Evolutionary conservation across 1,284 basidiomycete species (phyloP).

Genomic region (Kwoniella shivajii): DNA sequence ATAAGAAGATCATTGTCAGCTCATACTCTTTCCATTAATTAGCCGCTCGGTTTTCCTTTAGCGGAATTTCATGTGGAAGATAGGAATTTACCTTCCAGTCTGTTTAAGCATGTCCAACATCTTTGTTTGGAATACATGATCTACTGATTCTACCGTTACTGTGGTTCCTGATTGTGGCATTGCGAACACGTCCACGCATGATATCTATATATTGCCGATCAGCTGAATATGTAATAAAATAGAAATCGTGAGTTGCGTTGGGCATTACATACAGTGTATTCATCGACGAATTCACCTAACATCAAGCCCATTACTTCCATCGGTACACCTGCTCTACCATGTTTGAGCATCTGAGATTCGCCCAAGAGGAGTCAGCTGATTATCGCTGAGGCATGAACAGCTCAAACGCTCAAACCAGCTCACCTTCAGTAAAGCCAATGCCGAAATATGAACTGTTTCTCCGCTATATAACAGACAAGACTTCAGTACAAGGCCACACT

Average conservation of each 20-base stretch:
- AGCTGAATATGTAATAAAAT: too few species aligned
- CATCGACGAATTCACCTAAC: conserved; percentile 98
- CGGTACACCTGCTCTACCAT: conserved; percentile 96
- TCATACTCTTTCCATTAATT: too few species aligned
- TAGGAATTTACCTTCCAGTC: conserved; percentile 77
- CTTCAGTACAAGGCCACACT: background rate
- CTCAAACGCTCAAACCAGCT: conserved; percentile 18
- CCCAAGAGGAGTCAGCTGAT: background rate
- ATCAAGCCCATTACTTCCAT: conserved; percentile 99
- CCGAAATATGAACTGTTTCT: conserved; percentile 95
- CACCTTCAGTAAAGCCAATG: conserved; percentile 88
- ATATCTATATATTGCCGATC: conserved; percentile 54
- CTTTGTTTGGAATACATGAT: conserved; percentile 97
- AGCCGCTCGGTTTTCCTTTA: too few species aligned
- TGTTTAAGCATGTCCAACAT: conserved; percentile 99
- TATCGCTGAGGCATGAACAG: too few species aligned
- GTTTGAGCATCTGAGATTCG: conserved; percentile 87
- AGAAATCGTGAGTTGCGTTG: background rate
- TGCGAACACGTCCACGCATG: conserved; percentile 98
- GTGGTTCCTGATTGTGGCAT: conserved; percentile 99
- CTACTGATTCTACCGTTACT: conserved; percentile 97
- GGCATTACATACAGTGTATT: conserved; percentile 74
- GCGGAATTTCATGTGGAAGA: background rate
- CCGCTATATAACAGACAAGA: conserved; percentile 61
- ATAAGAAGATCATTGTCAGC: background rate